These are phyloP conservation scores for Didymella keratinophila DNA, from an alignment of 2,329 filamentous ascomycete species.

Conservation along the genomic window DNA sequence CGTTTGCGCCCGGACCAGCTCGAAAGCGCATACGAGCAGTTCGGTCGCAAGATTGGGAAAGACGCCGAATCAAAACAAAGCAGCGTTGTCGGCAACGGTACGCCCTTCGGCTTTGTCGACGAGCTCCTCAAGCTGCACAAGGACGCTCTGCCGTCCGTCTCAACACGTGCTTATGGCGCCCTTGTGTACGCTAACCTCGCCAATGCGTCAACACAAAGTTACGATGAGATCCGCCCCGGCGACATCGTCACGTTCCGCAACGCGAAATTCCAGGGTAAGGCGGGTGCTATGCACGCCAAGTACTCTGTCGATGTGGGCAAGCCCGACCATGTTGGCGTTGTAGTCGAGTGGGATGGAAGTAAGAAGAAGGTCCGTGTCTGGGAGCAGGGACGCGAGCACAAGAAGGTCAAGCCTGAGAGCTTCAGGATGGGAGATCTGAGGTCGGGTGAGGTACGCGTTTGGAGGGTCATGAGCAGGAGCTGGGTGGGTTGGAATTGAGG, in stretches of 20 bases:
- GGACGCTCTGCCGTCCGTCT: constrained; percentile 81
- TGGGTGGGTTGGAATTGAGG: constrained; percentile 81
- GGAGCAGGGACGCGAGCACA: constrained; percentile 94
- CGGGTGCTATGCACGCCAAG: constrained; percentile 93
- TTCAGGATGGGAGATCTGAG: constrained; percentile 91
- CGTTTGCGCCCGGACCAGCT: constrained; percentile 90
- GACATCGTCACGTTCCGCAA: constrained; percentile 95
- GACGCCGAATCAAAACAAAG: constrained; percentile 77
- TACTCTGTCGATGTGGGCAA: constrained; percentile 89
- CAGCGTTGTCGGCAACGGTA: constrained; percentile 82
- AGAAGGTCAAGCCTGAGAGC: constrained; percentile 92
- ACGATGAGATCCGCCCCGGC: constrained; percentile 90
- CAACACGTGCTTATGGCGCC: constrained; percentile 88
- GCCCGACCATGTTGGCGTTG: constrained; percentile 85
- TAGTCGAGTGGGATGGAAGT: constrained; percentile 96
- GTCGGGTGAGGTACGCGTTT: constrained; percentile 95
- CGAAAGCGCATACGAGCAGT: constrained; percentile 82
- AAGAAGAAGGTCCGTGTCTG: constrained; percentile 97
- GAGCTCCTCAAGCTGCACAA: constrained; percentile 78
- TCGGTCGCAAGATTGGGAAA: constrained; percentile 79
- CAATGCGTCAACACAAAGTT: constrained; percentile 88
- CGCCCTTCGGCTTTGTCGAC: constrained; percentile 76
- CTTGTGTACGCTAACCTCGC: constrained; percentile 94
- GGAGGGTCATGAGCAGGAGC: constrained; percentile 89
- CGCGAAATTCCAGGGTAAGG: constrained; percentile 92